Evolutionary conservation across 2,329 filamentous ascomycete genomes (phyloP).

Genomic region (Arachnopeziza araneosa): DNA sequence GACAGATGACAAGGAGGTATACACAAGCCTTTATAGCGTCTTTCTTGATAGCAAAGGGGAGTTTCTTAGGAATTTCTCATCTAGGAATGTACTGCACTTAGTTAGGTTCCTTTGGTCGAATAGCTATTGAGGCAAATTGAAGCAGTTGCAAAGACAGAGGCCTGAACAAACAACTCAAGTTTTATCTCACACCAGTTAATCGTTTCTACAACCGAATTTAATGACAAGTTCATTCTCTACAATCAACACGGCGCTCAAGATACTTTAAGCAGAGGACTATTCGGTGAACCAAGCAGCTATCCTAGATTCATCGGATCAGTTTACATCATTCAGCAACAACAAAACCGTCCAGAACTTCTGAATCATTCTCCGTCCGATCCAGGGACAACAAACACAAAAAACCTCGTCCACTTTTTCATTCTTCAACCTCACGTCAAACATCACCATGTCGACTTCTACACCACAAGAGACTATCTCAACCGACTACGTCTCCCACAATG

Average conservation of each 20-base stretch:
- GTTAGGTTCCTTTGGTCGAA: too few species aligned
- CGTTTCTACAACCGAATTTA: not conserved
- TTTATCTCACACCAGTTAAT: not conserved
- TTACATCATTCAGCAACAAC: not conserved
- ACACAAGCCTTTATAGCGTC: too few species aligned
- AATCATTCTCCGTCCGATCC: not conserved
- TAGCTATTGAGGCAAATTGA: too few species aligned
- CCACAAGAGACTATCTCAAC: not conserved
- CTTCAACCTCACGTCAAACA: not conserved
- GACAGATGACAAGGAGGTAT: too few species aligned
- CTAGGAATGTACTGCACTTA: too few species aligned
- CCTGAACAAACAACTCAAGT: not conserved
- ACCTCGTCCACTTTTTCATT: not conserved
- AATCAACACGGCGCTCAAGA: not conserved
- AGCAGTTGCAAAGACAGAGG: not conserved
- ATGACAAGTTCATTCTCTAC: not conserved
- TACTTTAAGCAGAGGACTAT: not conserved
- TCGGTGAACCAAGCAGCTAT: not conserved
- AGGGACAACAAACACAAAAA: not conserved
- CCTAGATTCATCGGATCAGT: not conserved
- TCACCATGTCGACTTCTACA: not conserved
- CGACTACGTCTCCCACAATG: not conserved
- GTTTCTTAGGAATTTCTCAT: too few species aligned
- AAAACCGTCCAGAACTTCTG: not conserved
- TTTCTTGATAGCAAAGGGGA: too few species aligned